phyloP scores from a whole-genome alignment of 441 rosid species.

The Populus hybrid region DNA sequence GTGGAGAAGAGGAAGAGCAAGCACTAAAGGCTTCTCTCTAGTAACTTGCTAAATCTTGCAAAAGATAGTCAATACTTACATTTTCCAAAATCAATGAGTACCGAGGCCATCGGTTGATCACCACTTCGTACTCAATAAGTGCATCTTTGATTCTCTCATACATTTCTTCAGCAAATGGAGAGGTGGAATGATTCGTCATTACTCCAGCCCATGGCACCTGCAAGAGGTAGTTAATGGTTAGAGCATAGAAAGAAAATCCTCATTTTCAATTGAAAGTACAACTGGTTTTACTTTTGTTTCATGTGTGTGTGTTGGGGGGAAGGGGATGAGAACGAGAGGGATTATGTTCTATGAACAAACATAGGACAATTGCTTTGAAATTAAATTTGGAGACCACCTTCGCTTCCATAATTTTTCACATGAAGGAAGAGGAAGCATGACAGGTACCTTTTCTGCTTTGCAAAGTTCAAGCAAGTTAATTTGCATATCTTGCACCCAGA shows the following conservation, averaged over 20 bases:
- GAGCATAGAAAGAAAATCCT: background rate
- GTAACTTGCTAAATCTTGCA: background rate
- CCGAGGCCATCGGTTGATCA: slow-evolving; percentile 91
- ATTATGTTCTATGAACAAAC: background rate
- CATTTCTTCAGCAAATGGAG: slow-evolving; percentile 96
- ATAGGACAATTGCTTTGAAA: background rate
- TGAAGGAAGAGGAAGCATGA: background rate
- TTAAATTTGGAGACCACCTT: background rate
- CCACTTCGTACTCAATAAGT: slow-evolving; percentile 78
- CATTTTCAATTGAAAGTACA: background rate
- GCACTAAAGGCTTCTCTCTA: background rate
- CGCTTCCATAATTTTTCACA: background rate
- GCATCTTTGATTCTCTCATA: slow-evolving; percentile 75
- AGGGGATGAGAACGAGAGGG: no score
- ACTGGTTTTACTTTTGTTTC: background rate
- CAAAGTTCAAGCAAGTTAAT: slow-evolving; percentile 85
- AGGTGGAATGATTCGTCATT: slow-evolving; percentile 78
- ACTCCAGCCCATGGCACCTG: slow-evolving; percentile 95
- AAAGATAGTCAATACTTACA: slow-evolving; percentile 39
- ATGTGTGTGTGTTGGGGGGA: background rate
- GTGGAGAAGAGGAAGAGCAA: background rate
- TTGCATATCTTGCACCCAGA: slow-evolving; percentile 98
- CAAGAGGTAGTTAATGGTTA: slow-evolving; percentile 13
- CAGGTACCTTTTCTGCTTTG: slow-evolving; percentile 79
- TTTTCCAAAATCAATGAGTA: slow-evolving; percentile 81